Percentiles rank a stretch among this genome's conserved stretches.
These are phyloP conservation scores for Climacium dendroides DNA, from an alignment of 225 moss, liverwort and hornwort species.

Conservation along the genomic window DNA sequence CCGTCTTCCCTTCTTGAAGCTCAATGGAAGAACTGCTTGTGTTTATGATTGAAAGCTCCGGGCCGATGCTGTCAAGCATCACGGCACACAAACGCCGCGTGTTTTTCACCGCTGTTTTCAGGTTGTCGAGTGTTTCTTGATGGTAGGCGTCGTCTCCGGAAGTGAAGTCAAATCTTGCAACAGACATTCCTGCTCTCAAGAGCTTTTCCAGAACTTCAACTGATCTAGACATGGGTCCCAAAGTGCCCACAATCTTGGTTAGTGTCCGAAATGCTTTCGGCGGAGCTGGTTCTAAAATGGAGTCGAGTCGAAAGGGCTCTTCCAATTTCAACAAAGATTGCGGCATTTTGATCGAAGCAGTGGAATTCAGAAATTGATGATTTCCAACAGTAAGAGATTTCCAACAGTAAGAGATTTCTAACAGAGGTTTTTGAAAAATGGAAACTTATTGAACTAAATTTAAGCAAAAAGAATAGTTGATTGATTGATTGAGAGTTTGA, in stretches of 20 bases:
- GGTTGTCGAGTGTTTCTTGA: constrained; percentile 38
- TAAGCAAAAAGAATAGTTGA: neutral
- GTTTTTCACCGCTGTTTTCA: constrained; percentile 17
- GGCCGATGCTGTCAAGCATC: constrained; percentile 79
- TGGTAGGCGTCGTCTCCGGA: constrained; percentile 25
- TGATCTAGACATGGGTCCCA: constrained; percentile 61
- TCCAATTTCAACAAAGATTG: constrained; percentile 47
- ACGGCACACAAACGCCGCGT: constrained; percentile 30
- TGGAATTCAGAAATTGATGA: neutral
- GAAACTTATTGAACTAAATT: too few species aligned
- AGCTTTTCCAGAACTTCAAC: constrained; percentile 47
- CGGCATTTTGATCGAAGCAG: neutral
- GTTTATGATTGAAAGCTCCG: constrained; percentile 70
- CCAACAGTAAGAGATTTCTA: too few species aligned
- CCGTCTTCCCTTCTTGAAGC: constrained; percentile 26
- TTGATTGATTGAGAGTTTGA: too few species aligned
- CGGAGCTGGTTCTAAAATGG: constrained; percentile 66
- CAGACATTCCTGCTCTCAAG: constrained; percentile 72
- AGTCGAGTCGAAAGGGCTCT: constrained; percentile 65
- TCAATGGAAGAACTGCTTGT: constrained; percentile 19
- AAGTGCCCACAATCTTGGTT: constrained; percentile 43
- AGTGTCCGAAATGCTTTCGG: constrained; percentile 30
- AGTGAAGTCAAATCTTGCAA: constrained; percentile 43
- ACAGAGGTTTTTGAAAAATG: too few species aligned
- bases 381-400: too few species aligned